Conservation (phyloP, 306 rosid genomes). For the Trichosanthes cucumerina region DNA sequence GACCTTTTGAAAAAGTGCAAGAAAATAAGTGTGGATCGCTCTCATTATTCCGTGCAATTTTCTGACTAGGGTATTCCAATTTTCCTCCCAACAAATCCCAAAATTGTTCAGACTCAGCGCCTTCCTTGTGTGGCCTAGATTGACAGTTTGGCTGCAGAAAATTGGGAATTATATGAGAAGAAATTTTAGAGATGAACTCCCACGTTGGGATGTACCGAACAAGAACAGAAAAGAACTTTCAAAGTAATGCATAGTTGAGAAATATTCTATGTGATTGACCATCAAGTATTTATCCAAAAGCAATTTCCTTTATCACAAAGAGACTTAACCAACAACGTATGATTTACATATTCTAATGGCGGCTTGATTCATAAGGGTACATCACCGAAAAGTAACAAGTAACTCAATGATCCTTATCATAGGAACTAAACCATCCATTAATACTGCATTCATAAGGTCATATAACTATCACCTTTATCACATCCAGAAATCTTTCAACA, state of each 20-base stretch:
- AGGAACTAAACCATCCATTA: background rate
- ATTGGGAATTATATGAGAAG: conserved; percentile 30
- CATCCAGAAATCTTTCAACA: conserved; percentile 80
- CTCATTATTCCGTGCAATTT: conserved; percentile 53
- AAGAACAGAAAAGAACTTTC: background rate
- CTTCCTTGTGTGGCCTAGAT: conserved; percentile 67
- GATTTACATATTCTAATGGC: background rate
- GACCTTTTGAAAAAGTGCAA: conserved; percentile 59
- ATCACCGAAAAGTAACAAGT: background rate
- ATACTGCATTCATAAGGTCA: background rate
- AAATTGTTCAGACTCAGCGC: conserved; percentile 69
- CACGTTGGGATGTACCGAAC: conserved; percentile 8
- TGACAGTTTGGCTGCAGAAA: conserved; percentile 73
- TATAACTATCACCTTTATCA: conserved; percentile 58
- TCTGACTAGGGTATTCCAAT: conserved; percentile 61
- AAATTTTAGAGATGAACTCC: conserved; percentile 18
- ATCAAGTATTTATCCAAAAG: background rate
- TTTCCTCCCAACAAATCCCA: conserved; percentile 88
- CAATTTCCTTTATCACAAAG: background rate
- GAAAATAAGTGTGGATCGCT: conserved; percentile 73
- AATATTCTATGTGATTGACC: background rate
- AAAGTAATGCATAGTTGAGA: background rate
- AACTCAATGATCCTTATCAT: background rate
- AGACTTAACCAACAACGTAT: background rate
- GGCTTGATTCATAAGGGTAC: background rate